These are phyloP conservation scores for Cocos nucifera DNA, from an alignment of 176 grass and related monocot species.

Conservation along the genomic window DNA sequence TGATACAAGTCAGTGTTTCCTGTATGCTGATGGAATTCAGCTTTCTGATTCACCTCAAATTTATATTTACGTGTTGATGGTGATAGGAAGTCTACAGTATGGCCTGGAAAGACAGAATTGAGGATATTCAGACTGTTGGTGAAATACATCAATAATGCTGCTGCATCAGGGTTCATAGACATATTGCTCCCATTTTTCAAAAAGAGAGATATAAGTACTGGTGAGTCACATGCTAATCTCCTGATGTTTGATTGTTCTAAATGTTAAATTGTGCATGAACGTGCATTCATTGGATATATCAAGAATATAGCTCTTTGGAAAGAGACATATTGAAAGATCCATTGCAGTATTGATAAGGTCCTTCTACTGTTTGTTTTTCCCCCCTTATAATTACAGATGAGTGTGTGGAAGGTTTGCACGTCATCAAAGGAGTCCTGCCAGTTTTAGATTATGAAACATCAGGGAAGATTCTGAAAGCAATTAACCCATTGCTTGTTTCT, in stretches of 20 bases:
- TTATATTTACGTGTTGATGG: constrained; percentile 5
- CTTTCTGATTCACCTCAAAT: neutral
- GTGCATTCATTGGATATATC: too few relatives aligned
- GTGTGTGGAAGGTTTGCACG: constrained; percentile 56
- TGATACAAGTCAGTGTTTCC: too few relatives aligned
- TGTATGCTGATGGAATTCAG: neutral
- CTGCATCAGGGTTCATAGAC: constrained; percentile 43
- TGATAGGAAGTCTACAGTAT: constrained; percentile 59
- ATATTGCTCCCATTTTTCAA: constrained; percentile 81
- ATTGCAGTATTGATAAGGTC: neutral
- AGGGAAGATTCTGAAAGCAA: constrained; percentile 55
- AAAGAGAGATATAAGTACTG: constrained; percentile 57
- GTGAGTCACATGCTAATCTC: constrained; percentile 11
- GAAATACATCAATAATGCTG: constrained; percentile 53
- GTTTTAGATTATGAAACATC: constrained; percentile 40
- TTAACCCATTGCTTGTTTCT: constrained; percentile 58
- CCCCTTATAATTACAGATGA: constrained; percentile 44
- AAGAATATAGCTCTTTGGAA: too few relatives aligned
- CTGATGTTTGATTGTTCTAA: too few relatives aligned
- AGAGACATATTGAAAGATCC: too few relatives aligned
- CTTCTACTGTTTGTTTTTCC: constrained; percentile 10
- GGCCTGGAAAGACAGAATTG: constrained; percentile 62
- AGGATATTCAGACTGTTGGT: constrained; percentile 76
- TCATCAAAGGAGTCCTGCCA: constrained; percentile 58
- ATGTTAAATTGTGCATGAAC: too few relatives aligned